A percentile compares a stretch with the other conserved stretches of the same genome.
Evolutionary conservation across 1,284 basidiomycete species (phyloP).

Genomic region (Nidula niveotomentosa): DNA sequence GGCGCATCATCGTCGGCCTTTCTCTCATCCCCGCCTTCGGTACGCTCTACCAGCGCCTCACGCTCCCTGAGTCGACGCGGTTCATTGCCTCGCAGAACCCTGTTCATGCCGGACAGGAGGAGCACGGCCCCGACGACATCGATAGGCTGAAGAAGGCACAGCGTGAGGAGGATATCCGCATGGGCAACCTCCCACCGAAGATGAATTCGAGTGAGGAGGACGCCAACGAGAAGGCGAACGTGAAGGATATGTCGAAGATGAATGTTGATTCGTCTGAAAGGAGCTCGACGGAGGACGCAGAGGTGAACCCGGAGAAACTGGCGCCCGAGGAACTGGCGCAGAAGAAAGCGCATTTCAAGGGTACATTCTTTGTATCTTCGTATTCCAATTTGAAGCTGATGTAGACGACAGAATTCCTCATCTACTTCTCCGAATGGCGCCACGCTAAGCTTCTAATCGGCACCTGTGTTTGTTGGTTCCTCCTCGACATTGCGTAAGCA

Average conservation of each 20-base stretch:
- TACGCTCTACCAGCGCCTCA: conserved; percentile 69
- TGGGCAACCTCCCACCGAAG: not conserved
- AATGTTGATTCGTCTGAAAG: not conserved
- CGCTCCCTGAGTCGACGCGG: conserved; percentile 68
- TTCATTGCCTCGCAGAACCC: conserved; percentile 43
- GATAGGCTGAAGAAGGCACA: conserved; percentile 39
- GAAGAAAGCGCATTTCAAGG: conserved; percentile 37
- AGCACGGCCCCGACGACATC: conserved; percentile 23
- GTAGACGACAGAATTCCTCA: conserved; percentile 29
- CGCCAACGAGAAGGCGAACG: conserved; percentile 3
- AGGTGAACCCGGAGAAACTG: conserved; percentile 5
- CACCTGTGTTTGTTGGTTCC: conserved; percentile 26
- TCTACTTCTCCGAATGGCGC: conserved; percentile 41
- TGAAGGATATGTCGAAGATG: conserved; percentile 1
- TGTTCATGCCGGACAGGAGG: conserved; percentile 17
- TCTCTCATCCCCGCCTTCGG: conserved; percentile 40
- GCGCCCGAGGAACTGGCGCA: conserved; percentile 18
- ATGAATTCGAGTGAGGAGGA: not conserved
- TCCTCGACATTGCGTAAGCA: conserved; percentile 3
- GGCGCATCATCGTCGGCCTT: conserved; percentile 29
- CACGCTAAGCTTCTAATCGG: conserved; percentile 38
- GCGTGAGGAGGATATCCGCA: conserved; percentile 9
- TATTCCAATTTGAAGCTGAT: not conserved
- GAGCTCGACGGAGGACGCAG: conserved; percentile 1
- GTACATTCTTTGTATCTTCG: conserved; percentile 12